Percentiles rank a stretch among this genome's conserved stretches.
These are phyloP conservation scores for Cucurbita moschata DNA, from an alignment of 306 rosid genomes.

Conservation along the genomic window DNA sequence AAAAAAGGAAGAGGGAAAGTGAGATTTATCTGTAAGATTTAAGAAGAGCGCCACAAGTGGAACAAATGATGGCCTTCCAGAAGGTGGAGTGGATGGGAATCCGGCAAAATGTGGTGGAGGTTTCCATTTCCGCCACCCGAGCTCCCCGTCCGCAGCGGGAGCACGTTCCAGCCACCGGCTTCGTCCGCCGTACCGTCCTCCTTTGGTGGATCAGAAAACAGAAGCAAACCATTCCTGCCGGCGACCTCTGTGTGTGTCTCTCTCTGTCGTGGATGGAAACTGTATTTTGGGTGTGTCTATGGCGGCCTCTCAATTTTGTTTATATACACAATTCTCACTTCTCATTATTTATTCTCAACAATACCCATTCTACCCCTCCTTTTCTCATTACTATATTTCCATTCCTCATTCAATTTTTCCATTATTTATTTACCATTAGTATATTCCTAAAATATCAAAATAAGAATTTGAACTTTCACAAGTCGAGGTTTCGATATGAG, in stretches of 20 bases:
- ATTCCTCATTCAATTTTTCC: background rate
- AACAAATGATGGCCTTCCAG: slow-evolving; percentile 65
- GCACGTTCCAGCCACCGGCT: slow-evolving; percentile 73
- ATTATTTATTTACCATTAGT: no score
- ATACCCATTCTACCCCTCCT: background rate
- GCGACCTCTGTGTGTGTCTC: background rate
- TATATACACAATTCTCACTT: background rate
- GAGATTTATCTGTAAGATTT: slow-evolving; percentile 37
- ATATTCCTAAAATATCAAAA: no score
- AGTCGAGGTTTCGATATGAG: no score
- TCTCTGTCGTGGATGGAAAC: background rate
- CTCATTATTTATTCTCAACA: background rate
- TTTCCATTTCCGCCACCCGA: slow-evolving; percentile 57
- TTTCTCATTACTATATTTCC: background rate
- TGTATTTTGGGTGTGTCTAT: background rate
- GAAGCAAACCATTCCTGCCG: slow-evolving; percentile 41
- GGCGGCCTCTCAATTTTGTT: background rate
- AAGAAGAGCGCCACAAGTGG: slow-evolving; percentile 73
- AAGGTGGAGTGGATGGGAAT: slow-evolving; percentile 47
- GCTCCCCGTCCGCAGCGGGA: slow-evolving; percentile 68
- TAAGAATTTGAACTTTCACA: no score
- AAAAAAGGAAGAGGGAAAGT: no score
- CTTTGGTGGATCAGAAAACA: slow-evolving; percentile 64
- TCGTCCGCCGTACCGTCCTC: slow-evolving; percentile 41
- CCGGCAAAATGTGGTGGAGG: slow-evolving; percentile 50